These are phyloP conservation scores for Stachybotrys chartarum DNA, from an alignment of 2,329 filamentous ascomycete species.

Conservation along the genomic window DNA sequence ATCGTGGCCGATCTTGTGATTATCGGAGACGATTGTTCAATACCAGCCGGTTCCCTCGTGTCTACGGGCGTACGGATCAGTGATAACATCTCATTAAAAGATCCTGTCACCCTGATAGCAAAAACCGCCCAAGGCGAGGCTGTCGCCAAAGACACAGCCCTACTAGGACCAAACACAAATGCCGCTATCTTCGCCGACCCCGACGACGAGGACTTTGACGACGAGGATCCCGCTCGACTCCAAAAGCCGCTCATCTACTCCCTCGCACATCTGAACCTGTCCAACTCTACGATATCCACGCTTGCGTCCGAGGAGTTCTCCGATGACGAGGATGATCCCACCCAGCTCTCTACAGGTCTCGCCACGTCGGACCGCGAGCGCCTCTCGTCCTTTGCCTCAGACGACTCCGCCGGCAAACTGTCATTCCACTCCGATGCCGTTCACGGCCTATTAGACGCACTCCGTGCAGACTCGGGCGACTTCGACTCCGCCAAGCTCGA, in stretches of 20 bases:
- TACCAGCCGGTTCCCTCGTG: conserved; percentile 69
- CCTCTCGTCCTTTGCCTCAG: conserved; percentile 65
- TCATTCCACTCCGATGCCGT: conserved; percentile 84
- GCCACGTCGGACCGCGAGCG: conserved; percentile 49
- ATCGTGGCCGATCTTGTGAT: conserved; percentile 68
- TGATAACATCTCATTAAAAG: conserved; percentile 45
- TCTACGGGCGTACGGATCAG: conserved; percentile 71
- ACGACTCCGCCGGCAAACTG: conserved; percentile 51
- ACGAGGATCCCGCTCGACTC: conserved; percentile 42
- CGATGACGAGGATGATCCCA: conserved; percentile 60
- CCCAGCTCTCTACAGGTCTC: conserved; percentile 37
- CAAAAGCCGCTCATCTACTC: conserved; percentile 50
- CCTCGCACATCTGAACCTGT: conserved; percentile 44
- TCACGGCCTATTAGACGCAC: conserved; percentile 75
- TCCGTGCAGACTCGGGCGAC: conserved; percentile 67
- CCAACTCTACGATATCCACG: conserved; percentile 49
- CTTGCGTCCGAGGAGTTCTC: conserved; percentile 59
- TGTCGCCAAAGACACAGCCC: conserved; percentile 30
- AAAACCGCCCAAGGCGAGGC: conserved; percentile 28
- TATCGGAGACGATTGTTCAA: conserved; percentile 62
- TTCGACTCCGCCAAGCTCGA: conserved; percentile 82
- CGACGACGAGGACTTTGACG: conserved; percentile 41
- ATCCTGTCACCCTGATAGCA: conserved; percentile 24
- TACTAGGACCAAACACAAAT: conserved; percentile 44
- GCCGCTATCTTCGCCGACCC: conserved; percentile 40